Base-by-base conservation (phyloP, 2,329 filamentous ascomycete genomes). In the Phaeosphaeriaceae sp. region DNA sequence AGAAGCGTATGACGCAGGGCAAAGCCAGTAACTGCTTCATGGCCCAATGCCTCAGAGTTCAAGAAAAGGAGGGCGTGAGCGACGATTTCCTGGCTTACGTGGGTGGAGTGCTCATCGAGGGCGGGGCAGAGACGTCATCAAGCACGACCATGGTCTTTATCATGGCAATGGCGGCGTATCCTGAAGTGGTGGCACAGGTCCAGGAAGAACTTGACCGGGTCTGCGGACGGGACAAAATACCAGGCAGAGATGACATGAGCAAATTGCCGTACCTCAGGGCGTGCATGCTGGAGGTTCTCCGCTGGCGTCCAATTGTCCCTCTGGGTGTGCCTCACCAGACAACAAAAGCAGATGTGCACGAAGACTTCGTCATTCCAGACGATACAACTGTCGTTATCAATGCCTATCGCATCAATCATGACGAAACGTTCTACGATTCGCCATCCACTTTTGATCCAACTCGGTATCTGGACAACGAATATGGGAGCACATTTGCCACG, bases 171-270 rank as follows among this genome's bases (percentile, higher is more conserved):
- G 49, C 66, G 4, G 52, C 61, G 3, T 79, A 85, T 61, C 84
- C 84, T 0, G 79, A 82, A 61, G 85, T 84, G 79, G 80, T 85
- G 67, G 74, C 67, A 53, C 82, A 81, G 63, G 81, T 82, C 7
- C 85, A 88, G 67, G 84, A 82, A 49, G 85, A 88, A 71, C 80
- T 88, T 15, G 85, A 88, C 62, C 72, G 79, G 7, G 83, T 86
- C 1, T 85, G 83, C 52, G 84, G 84, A n/a, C 13, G 5, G 1
- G n/a, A 25, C 17, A 27, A 60, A 31, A 31, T 66, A n/a, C 61
- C 63, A 3, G 53, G 36, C 2, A 58, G 31, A 17, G 33, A 36
- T 6, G 63, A 66, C 47, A 54, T 48, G 25, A 19, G 31, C 13
- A 20, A 25, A 15, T 42, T 63, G 31, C 53, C 48, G 31, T 63